Percentiles rank a stretch among this genome's conserved stretches.
These are phyloP conservation scores for Hysterium pulicare DNA, from an alignment of 2,329 filamentous ascomycete genomes.

Conservation along the genomic window DNA sequence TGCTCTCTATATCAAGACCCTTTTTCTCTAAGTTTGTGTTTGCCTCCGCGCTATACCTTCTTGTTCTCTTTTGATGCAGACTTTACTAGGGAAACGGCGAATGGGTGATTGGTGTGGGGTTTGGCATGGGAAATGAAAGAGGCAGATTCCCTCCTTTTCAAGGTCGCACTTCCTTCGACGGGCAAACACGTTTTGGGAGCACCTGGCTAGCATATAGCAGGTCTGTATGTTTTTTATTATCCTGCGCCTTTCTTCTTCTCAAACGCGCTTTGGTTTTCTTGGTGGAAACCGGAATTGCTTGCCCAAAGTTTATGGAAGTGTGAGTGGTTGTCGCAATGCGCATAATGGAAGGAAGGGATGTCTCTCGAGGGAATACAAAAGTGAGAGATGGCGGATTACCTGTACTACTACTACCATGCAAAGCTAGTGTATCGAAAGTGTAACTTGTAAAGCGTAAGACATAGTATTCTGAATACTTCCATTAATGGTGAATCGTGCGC, in stretches of 20 bases:
- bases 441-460: no score
- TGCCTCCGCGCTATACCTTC: background rate
- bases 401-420: background rate
- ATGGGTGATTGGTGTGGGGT: no score
- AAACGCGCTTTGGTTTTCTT: background rate
- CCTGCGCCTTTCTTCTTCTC: conserved; percentile 1
- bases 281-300: no score
- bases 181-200: conserved; percentile 7
- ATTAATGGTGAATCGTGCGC: no score
- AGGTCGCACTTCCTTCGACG: background rate
- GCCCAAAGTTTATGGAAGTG: no score
- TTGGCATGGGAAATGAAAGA: no score
- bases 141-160: background rate
- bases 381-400: background rate
- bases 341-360: background rate
- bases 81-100: background rate
- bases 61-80: background rate
- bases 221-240: conserved; percentile 14
- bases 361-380: background rate
- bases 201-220: conserved; percentile 22
- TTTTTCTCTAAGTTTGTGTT: no score
- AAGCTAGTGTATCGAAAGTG: no score
- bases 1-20: no score
- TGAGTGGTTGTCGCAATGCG: background rate
- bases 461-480: no score